Conservation (phyloP, 257 asterid species). For the Dorcoceras hygrometricum region DNA sequence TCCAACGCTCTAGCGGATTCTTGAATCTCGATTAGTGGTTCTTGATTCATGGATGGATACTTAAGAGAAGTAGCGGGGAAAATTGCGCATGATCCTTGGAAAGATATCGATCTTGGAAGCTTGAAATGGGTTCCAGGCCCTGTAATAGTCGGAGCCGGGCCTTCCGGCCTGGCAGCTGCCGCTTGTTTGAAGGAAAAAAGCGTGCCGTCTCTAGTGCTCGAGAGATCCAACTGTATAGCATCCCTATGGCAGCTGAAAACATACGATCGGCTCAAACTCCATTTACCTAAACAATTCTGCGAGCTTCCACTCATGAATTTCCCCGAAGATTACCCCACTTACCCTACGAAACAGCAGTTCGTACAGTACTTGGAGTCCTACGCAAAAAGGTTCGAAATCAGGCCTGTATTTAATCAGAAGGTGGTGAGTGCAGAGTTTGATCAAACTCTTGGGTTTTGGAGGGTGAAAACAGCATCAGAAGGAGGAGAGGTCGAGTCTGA, state of each 20-base stretch:
- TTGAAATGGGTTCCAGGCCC: slow-evolving; percentile 48
- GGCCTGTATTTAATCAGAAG: slow-evolving; percentile 46
- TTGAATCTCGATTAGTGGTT: not conserved
- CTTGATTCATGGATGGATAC: slow-evolving; percentile 29
- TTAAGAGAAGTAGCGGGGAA: slow-evolving; percentile 59
- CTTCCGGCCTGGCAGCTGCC: slow-evolving; percentile 78
- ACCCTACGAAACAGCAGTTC: slow-evolving; percentile 75
- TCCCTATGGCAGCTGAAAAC: slow-evolving; percentile 83
- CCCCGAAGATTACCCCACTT: slow-evolving; percentile 63
- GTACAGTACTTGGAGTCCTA: slow-evolving; percentile 51
- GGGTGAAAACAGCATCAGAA: slow-evolving; percentile 37
- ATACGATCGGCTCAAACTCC: slow-evolving; percentile 76
- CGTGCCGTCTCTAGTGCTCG: slow-evolving; percentile 55
- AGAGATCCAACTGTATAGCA: slow-evolving; percentile 77
- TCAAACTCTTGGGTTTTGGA: slow-evolving; percentile 42
- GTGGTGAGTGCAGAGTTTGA: slow-evolving; percentile 60
- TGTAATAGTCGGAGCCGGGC: slow-evolving; percentile 81
- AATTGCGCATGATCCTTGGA: slow-evolving; percentile 47
- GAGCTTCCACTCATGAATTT: slow-evolving; percentile 78
- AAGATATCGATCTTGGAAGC: slow-evolving; percentile 5
- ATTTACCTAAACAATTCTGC: slow-evolving; percentile 76
- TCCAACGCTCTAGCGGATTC: not conserved
- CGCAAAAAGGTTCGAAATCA: slow-evolving; percentile 52
- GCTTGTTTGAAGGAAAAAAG: slow-evolving; percentile 60
- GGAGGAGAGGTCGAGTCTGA: slow-evolving; percentile 27